phyloP scores from a whole-genome alignment of 768 basidiomycete genomes.

The Sarcodon aspratus region DNA sequence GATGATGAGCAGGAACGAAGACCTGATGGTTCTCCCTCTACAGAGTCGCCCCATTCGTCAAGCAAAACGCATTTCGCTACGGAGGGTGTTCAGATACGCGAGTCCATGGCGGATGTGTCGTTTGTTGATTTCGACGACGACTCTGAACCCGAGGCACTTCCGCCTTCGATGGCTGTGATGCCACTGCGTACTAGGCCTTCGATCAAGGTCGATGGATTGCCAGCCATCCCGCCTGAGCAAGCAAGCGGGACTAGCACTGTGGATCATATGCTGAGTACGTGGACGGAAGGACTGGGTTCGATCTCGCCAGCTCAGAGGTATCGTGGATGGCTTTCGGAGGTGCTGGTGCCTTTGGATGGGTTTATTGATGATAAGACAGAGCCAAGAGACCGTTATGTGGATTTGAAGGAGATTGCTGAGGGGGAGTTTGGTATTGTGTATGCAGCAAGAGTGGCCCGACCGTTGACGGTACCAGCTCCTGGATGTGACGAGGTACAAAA shows the following conservation, averaged over 20 bases:
- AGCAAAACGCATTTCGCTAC: no score
- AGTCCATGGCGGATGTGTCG: no score
- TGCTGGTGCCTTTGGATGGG: constrained; percentile 38
- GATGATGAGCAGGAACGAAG: neutral
- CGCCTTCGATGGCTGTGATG: no score
- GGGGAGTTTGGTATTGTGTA: constrained; percentile 73
- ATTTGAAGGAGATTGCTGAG: constrained; percentile 71
- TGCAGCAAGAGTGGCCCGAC: constrained; percentile 23
- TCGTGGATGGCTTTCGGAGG: constrained; percentile 49
- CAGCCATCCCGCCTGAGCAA: no score
- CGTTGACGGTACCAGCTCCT: neutral
- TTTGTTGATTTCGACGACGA: no score
- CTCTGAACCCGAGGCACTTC: no score
- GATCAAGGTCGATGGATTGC: no score
- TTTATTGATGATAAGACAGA: constrained; percentile 56
- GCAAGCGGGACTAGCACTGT: no score
- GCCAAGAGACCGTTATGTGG: constrained; percentile 51
- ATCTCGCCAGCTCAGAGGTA: constrained; percentile 35
- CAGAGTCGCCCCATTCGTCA: neutral
- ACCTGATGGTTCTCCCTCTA: neutral
- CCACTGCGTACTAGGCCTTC: no score
- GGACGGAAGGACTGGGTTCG: neutral
- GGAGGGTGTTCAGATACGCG: no score
- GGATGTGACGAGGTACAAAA: constrained; percentile 7
- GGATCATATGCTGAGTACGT: neutral